Evolutionary conservation across 2,329 filamentous ascomycete genomes (phyloP), one percentile per base, ranked within the genome.

Genomic region (Lithohypha guttulata): DNA sequence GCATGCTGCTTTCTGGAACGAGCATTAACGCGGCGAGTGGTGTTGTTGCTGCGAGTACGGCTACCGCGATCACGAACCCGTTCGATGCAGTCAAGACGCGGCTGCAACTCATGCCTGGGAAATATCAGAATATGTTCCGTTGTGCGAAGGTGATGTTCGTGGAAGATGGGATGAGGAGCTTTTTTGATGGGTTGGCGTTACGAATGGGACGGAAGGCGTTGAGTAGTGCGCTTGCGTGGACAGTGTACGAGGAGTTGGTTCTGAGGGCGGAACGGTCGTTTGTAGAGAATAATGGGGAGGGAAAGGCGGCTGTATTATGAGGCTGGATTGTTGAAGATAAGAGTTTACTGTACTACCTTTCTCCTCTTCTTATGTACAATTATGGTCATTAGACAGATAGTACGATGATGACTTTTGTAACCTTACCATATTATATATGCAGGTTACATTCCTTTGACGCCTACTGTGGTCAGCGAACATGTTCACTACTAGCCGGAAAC

Each of bases 81-180:
- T 96, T 96, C 54, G 91, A 98, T 61, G 86, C 86, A 1, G 79
- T 96, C 59, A 98, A 98, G 66, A 98, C 91, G 15, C 70, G 91
- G 34, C 77, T 98, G 51, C 91, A 98, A 63, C 69, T 98, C 22
- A 84, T 93, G 66, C 91, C 91, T 3, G 69, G 68, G 5, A 71
- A 75, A 42, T 98, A 96, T 56, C 70, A 71, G 22, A 95, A 96
- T 54, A 84, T 89, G 71, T 60, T 83, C 49, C 77, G 82, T 45
- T 85, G 87, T 1, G 77, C 73, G 27, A 73, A 69, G 53, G 71
- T 77, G 55, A 94, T 98, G 81, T 59, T 96, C 3, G 61, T 64
- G 1, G 81, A 93, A 52, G 89, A 95, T 47, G 89, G 89, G 0
- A 51, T 82, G 14, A 71, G 80, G 39, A 82, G 82, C 44, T 69